Conservation (phyloP, 352 stramenopile species). For the Globisporangium nagaii region DNA sequence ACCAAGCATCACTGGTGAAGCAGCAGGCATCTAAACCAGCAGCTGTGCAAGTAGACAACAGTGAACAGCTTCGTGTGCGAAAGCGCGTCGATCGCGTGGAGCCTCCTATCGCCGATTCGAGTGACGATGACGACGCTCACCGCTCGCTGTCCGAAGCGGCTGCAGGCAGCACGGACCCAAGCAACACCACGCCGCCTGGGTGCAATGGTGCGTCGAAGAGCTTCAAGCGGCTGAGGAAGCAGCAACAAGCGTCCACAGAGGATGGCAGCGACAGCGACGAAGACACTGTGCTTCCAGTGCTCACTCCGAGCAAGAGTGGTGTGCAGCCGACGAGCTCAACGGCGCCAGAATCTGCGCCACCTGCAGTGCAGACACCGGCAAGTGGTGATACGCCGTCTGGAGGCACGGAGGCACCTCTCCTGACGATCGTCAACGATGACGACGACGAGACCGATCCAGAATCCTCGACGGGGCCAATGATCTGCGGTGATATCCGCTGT, state of each 20-base stretch:
- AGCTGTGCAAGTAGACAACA: not conserved
- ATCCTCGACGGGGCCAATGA: not conserved
- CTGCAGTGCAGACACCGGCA: not conserved
- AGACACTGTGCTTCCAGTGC: not conserved
- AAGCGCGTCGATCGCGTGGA: not conserved
- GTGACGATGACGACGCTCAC: not conserved
- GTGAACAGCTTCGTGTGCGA: not conserved
- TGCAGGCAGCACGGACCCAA: not conserved
- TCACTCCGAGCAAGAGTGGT: not conserved
- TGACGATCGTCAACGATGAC: slow-evolving; percentile 26
- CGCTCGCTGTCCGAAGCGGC: not conserved
- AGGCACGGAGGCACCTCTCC: not conserved
- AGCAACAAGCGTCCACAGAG: not conserved
- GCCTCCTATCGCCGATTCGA: not conserved
- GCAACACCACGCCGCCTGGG: not conserved
- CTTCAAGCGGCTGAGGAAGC: slow-evolving; percentile 11
- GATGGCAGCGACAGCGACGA: slow-evolving; percentile 5
- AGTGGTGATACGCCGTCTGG: not conserved
- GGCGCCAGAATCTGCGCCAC: not conserved
- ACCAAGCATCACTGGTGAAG: not conserved
- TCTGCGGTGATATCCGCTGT: slow-evolving; percentile 54
- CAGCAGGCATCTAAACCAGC: not conserved
- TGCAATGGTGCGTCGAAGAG: not conserved
- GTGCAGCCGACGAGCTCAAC: not conserved
- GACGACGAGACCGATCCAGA: slow-evolving; percentile 28